Base-by-base conservation (phyloP, 305 asterid species). In the Fraxinus dipetala region DNA sequence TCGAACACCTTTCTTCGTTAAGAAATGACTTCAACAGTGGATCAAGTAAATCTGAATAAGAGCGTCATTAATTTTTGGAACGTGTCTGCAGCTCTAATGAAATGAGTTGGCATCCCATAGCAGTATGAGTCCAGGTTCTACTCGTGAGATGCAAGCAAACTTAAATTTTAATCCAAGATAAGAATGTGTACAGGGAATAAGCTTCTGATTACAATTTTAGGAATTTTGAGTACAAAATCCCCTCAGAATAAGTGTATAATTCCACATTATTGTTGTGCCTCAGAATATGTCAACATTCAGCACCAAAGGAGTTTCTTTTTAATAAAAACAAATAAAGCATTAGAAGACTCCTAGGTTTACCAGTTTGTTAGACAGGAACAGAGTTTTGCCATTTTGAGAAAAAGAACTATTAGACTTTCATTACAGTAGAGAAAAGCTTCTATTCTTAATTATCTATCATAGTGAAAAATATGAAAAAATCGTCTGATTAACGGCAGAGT, bases 91-190 rank as follows among this genome's bases (percentile, higher is more conserved):
- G 77, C 82, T 77, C 86, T 43, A 63, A 72, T 45, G 74, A 82
- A 86, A 77, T 81, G 81, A 75, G 61, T 82, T 63, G 84, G 90
- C 91, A 79, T 88, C 89, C 87, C 83, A 84, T 85, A 81, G 89
- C 85, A 82, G 88, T 78, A 40, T 59, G 81, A 83, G 69, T 76
- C 20, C 2, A 3, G 70, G 78, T 85, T 86, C 89, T 90, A 90
- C 89, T 87, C 82, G 87, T 87, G 87, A 86, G 90, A 80, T 81
- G 89, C 80, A 78, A 75, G 77, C 72, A 65, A 81, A 75, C 76
- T 26, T 31, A 24, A 26, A 36, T 83, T 82, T 79, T 74, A 40
- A 75, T 77, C 78, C 77, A 75, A 31, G 85, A 35, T 16, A 45
- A 80, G 38, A 45, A 13, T 79, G 74, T 83, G 90, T 89, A 86